Conservation (phyloP, 2,329 filamentous ascomycete genomes). For the Penicillium sp. region DNA sequence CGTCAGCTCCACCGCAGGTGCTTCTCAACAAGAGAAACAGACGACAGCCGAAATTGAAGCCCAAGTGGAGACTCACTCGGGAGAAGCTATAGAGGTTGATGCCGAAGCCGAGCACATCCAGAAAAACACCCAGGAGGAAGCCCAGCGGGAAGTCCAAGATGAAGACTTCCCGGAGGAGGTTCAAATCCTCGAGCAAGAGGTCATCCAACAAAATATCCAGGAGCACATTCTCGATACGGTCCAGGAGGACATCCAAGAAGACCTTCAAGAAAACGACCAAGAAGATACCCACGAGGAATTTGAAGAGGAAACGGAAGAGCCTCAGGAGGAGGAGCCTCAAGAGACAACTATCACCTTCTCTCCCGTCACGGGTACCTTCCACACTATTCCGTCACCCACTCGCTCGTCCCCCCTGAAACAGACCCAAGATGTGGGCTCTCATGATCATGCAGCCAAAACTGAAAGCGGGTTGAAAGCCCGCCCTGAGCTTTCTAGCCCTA, state of each 20-base stretch:
- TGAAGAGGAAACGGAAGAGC: constrained; percentile 35
- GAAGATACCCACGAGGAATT: constrained; percentile 9
- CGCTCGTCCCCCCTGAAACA: constrained; percentile 33
- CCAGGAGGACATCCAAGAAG: background rate
- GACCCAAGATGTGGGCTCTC: constrained; percentile 25
- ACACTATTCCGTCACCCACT: constrained; percentile 43
- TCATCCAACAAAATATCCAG: background rate
- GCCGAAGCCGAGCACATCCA: background rate
- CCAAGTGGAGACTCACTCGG: background rate
- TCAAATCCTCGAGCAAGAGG: background rate
- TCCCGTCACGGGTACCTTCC: constrained; percentile 51
- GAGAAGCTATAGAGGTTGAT: background rate
- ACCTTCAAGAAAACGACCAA: background rate
- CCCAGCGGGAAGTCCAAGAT: background rate
- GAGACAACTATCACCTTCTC: constrained; percentile 49
- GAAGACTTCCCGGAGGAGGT: background rate
- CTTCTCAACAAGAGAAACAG: background rate
- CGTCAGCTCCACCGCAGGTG: background rate
- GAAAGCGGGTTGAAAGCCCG: constrained; percentile 15
- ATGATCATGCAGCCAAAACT: constrained; percentile 14
- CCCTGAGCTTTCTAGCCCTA: constrained; percentile 13
- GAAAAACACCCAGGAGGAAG: background rate
- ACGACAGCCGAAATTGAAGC: background rate
- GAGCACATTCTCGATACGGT: background rate
- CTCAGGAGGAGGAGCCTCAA: constrained; percentile 25